Conservation (phyloP, 768 basidiomycete genomes). For the Cyclocybe aegerita region DNA sequence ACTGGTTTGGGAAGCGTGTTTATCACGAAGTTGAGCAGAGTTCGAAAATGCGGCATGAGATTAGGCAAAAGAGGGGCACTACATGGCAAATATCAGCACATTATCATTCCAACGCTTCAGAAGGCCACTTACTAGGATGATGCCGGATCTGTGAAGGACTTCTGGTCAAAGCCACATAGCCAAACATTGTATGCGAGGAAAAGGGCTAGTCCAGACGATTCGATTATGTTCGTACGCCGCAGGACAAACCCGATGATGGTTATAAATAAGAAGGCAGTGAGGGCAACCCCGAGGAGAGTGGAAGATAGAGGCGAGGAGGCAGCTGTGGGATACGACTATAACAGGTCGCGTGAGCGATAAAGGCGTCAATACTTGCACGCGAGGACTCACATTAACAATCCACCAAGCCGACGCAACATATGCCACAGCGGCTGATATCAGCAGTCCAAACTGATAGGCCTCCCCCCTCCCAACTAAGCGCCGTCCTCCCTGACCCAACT, state of each 20-base stretch:
- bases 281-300: conserved; percentile 82
- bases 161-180: conserved; percentile 81
- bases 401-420: conserved; percentile 86
- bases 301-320: conserved; percentile 85
- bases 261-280: conserved; percentile 88
- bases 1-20: conserved; percentile 87
- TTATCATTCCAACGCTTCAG: background rate
- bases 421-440: conserved; percentile 74
- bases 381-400: conserved; percentile 70
- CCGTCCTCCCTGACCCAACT: conserved; percentile 75
- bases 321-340: conserved; percentile 77
- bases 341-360: conserved; percentile 12
- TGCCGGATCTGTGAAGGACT: conserved; percentile 69
- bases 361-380: background rate
- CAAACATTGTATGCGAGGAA: conserved; percentile 91
- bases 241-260: conserved; percentile 89
- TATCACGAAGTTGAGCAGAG: conserved; percentile 75
- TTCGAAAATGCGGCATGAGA: conserved; percentile 78
- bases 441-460: conserved; percentile 70
- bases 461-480: conserved; percentile 70
- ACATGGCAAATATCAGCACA: conserved; percentile 2
- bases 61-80: conserved; percentile 79
- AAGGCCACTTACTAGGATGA: conserved; percentile 67
- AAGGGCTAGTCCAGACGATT: conserved; percentile 83
- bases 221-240: conserved; percentile 89